Conservation (phyloP, 164 flowering plant species). For the Vitis amurensis region DNA sequence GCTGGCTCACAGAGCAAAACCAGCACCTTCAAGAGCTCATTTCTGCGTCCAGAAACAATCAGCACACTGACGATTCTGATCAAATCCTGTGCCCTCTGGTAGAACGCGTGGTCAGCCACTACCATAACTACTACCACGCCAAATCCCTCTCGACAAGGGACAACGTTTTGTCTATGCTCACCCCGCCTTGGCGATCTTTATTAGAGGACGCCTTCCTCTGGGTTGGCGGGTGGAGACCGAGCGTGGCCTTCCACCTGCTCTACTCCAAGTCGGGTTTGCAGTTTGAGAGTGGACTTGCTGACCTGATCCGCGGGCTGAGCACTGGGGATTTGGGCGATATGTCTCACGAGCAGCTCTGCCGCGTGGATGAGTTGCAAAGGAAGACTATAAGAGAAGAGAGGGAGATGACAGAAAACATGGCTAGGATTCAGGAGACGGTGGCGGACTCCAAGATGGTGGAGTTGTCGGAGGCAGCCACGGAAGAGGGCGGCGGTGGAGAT, state of each 20-base stretch:
- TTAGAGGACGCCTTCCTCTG: conserved; percentile 77
- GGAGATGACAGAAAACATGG: conserved; percentile 48
- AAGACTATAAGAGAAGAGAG: conserved; percentile 45
- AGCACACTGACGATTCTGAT: neutral
- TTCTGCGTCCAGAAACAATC: conserved; percentile 20
- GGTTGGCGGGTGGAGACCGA: conserved; percentile 86
- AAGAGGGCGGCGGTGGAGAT: conserved; percentile 7
- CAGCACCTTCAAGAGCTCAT: conserved; percentile 32
- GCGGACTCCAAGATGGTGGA: conserved; percentile 59
- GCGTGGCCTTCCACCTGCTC: conserved; percentile 63
- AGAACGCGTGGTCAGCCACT: conserved; percentile 42
- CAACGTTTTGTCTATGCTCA: conserved; percentile 42
- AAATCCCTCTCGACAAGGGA: conserved; percentile 38
- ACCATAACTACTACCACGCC: conserved; percentile 49
- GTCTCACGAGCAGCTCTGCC: conserved; percentile 38
- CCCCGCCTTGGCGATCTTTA: conserved; percentile 54
- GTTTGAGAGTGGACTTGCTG: conserved; percentile 42
- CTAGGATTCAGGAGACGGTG: conserved; percentile 52
- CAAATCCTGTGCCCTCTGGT: conserved; percentile 19
- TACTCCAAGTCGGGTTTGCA: conserved; percentile 71
- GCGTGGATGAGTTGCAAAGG: conserved; percentile 46
- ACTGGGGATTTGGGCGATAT: conserved; percentile 50
- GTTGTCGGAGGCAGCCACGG: conserved; percentile 38
- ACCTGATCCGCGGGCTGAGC: conserved; percentile 39
- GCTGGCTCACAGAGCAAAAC: conserved; percentile 36